Conservation (phyloP, 2,329 filamentous ascomycete species). For the Aureobasidium vineae region DNA sequence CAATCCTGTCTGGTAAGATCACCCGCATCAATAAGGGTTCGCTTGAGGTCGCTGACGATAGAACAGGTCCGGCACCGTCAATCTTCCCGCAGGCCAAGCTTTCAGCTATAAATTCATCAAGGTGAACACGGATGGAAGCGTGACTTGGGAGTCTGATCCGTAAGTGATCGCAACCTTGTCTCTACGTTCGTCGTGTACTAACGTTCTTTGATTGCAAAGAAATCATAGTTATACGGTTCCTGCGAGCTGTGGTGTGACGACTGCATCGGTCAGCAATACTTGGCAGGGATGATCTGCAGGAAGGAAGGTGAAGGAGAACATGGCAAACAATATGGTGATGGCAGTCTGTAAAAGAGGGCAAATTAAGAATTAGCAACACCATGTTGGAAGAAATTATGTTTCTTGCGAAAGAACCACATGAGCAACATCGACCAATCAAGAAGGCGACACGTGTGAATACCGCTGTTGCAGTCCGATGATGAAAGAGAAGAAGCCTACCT, state of each 20-base stretch:
- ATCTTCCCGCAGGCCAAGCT: conserved; percentile 51
- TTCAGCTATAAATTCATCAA: conserved; percentile 67
- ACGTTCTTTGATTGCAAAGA: background rate
- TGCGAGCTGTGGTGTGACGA: conserved; percentile 8
- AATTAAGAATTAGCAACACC: no score
- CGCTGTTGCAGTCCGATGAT: no score
- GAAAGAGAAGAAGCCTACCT: no score
- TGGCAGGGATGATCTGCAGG: background rate
- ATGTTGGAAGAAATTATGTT: no score
- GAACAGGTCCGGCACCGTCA: conserved; percentile 58
- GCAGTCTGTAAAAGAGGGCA: no score
- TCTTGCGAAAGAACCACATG: no score
- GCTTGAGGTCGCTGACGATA: background rate
- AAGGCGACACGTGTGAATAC: no score
- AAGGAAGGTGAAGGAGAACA: background rate
- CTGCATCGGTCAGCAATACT: conserved; percentile 10
- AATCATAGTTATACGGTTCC: conserved; percentile 20
- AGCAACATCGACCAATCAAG: no score
- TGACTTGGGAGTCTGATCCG: conserved; percentile 64
- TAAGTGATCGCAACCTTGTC: conserved; percentile 42
- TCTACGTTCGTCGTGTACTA: conserved; percentile 42
- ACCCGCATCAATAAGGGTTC: background rate
- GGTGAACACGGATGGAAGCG: conserved; percentile 53
- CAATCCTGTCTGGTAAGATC: conserved; percentile 44
- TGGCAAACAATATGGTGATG: no score